A percentile compares a stretch with the other conserved stretches of the same genome.
phyloP scores from a whole-genome alignment of 345 rosid species.

The Euphorbia peplus region DNA sequence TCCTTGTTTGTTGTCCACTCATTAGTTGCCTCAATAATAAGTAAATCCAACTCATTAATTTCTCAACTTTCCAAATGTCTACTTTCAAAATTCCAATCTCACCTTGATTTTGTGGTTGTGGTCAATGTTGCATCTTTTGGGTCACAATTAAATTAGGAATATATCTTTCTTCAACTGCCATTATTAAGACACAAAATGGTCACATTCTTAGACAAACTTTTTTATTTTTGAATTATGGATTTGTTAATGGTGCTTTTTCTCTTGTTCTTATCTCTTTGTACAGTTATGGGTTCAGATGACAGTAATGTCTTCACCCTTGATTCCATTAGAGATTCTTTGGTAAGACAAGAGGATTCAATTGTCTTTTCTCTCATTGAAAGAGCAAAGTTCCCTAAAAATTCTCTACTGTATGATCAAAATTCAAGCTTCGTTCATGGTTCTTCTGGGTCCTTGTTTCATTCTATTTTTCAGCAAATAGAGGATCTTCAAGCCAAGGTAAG shows the following conservation, averaged over 20 bases:
- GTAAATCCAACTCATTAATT: neutral
- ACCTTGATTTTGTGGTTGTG: neutral
- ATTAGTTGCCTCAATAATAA: no score
- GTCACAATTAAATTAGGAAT: neutral
- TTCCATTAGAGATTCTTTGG: conserved; percentile 54
- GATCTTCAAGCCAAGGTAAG: conserved; percentile 58
- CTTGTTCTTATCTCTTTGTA: conserved; percentile 5
- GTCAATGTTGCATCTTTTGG: conserved; percentile 2
- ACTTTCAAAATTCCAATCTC: no score
- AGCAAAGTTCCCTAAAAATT: conserved; percentile 58
- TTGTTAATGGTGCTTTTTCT: conserved; percentile 1
- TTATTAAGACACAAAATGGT: neutral
- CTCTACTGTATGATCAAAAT: conserved; percentile 33
- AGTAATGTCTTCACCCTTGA: conserved; percentile 41
- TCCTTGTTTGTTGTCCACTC: neutral
- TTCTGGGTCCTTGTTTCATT: conserved; percentile 48
- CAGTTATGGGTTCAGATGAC: conserved; percentile 29
- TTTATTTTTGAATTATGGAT: neutral
- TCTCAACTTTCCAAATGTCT: no score
- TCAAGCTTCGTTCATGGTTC: conserved; percentile 36
- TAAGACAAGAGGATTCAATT: conserved; percentile 81
- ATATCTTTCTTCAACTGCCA: neutral
- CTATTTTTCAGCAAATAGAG: conserved; percentile 55
- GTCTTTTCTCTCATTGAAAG: conserved; percentile 74
- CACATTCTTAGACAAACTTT: no score